These are phyloP conservation scores for Leptodontidium sp. DNA, from an alignment of 2,329 filamentous ascomycete species.

Conservation along the genomic window DNA sequence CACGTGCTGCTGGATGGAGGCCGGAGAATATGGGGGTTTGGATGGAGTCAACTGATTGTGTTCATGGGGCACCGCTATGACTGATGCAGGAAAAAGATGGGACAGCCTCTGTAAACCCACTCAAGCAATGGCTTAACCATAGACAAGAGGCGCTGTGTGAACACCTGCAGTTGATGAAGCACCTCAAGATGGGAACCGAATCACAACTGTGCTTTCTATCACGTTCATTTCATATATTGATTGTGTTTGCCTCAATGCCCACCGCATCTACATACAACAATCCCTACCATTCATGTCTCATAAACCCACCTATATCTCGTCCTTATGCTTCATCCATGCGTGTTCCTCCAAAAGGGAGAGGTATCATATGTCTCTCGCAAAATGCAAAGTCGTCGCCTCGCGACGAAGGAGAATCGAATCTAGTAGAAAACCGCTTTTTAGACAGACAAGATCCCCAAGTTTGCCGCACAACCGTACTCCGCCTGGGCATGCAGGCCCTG, in stretches of 20 bases:
- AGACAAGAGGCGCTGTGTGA: background rate
- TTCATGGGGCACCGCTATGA: background rate
- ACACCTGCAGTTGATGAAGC: background rate
- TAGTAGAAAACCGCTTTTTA: conserved; percentile 45
- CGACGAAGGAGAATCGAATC: conserved; percentile 42
- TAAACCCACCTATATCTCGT: conserved; percentile 23
- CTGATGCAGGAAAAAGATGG: background rate
- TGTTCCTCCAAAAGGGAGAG: conserved; percentile 31
- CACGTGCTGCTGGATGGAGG: background rate
- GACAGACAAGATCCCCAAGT: conserved; percentile 41
- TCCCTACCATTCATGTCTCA: conserved; percentile 27
- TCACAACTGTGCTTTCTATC: conserved; percentile 7
- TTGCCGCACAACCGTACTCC: conserved; percentile 39
- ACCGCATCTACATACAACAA: conserved; percentile 34
- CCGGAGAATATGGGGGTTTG: background rate
- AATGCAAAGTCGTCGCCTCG: conserved; percentile 40
- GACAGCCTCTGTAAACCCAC: background rate
- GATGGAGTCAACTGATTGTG: background rate
- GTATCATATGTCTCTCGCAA: conserved; percentile 36
- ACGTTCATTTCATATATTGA: conserved; percentile 21
- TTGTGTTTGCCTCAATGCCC: conserved; percentile 21
- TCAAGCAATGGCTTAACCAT: background rate
- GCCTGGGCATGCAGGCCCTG: conserved; percentile 31
- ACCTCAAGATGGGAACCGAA: background rate
- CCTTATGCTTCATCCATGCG: conserved; percentile 33